Percentiles rank a stretch among this genome's conserved stretches.
These are phyloP conservation scores for Russula vinacea DNA, from an alignment of 768 basidiomycete genomes.

Conservation along the genomic window DNA sequence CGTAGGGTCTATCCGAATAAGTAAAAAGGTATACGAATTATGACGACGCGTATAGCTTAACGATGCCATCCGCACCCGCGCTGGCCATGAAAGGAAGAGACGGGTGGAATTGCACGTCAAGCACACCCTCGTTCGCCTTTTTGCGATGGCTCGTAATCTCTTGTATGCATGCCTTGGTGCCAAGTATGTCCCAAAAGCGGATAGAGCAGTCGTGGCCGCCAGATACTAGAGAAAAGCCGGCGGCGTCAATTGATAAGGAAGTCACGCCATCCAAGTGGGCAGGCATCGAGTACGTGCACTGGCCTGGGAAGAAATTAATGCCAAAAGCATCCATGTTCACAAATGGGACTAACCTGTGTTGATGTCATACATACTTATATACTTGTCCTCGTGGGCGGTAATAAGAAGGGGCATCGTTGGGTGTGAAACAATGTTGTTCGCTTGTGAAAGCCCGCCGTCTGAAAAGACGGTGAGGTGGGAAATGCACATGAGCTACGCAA, in stretches of 20 bases:
- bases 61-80: conserved; percentile 92
- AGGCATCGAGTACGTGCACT: conserved; percentile 85
- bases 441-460: conserved; percentile 77
- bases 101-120: conserved; percentile 83
- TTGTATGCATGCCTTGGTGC: conserved; percentile 76
- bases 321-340: not conserved
- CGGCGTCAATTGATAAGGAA: conserved; percentile 81
- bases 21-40: conserved; percentile 38
- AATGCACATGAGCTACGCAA: not conserved
- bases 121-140: conserved; percentile 87
- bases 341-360: conserved; percentile 56
- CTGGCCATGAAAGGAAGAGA: conserved; percentile 85
- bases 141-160: conserved; percentile 87
- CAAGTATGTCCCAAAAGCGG: conserved; percentile 91
- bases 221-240: conserved; percentile 84
- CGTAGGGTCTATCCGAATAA: conserved; percentile 15
- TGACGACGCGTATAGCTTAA: conserved; percentile 87
- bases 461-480: conserved; percentile 33
- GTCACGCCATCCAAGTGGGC: conserved; percentile 93
- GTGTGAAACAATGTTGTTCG: conserved; percentile 85
- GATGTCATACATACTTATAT: conserved; percentile 86
- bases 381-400: conserved; percentile 91
- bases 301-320: conserved; percentile 44
- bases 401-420: conserved; percentile 86
- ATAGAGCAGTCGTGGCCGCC: conserved; percentile 92